A percentile compares a stretch with the other conserved stretches of the same genome.
phyloP scores from a whole-genome alignment of 1,284 basidiomycete genomes.

The Anthracocystis panici-leucophaei region DNA sequence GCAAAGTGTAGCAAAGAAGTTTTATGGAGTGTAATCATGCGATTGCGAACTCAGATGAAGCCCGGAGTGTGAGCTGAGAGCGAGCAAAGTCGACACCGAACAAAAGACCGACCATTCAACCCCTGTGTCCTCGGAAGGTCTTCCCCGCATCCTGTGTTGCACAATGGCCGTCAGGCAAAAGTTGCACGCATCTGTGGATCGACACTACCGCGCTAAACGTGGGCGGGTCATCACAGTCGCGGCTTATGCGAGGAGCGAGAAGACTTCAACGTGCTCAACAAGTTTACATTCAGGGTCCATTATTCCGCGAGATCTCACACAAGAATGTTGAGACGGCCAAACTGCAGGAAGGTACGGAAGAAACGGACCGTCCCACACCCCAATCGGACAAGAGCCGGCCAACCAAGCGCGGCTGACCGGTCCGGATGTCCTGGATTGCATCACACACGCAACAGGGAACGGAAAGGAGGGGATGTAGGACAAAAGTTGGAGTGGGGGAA shows the following conservation, averaged over 20 bases:
- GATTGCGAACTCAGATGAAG: background rate
- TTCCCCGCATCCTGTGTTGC: constrained; percentile 7
- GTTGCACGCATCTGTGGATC: background rate
- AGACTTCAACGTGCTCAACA: background rate
- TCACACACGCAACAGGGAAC: background rate
- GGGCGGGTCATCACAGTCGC: constrained; percentile 1
- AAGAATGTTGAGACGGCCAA: background rate
- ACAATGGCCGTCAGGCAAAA: background rate
- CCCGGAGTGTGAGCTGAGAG: background rate
- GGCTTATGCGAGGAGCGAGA: constrained; percentile 5
- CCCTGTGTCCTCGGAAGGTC: background rate
- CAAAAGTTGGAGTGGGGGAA: background rate
- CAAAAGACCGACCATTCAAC: constrained; percentile 4
- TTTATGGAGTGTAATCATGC: constrained; percentile 5
- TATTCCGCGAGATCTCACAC: background rate
- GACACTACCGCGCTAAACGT: constrained; percentile 8
- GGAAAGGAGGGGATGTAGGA: background rate
- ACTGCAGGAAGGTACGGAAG: background rate
- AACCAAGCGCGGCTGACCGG: constrained; percentile 5
- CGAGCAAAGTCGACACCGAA: background rate
- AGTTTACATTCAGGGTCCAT: constrained; percentile 17
- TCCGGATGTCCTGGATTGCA: constrained; percentile 1
- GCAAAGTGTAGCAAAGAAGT: background rate
- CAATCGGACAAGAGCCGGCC: background rate
- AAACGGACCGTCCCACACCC: background rate